phyloP scores from a whole-genome alignment of 106 monocot species.

The Ottelia alismoides region DNA sequence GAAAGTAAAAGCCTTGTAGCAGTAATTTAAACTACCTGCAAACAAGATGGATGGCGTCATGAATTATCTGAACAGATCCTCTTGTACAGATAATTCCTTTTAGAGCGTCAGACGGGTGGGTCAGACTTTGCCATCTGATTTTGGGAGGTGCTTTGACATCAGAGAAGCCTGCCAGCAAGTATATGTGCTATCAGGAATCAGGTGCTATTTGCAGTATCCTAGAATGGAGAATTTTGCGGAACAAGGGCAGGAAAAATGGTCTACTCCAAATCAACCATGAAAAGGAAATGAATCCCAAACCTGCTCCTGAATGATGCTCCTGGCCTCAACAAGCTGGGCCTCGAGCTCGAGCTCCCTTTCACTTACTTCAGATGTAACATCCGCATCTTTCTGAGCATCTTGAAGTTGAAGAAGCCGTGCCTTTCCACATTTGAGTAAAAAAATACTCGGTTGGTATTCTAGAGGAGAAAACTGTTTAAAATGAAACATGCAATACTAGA shows the following conservation, averaged over 20 bases:
- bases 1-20: no score
- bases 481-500: neutral
- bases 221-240: neutral
- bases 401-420: constrained; percentile 84
- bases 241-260: neutral
- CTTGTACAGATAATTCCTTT: neutral
- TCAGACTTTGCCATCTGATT: constrained; percentile 66
- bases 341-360: constrained; percentile 98
- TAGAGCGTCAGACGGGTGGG: constrained; percentile 1
- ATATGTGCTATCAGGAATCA: neutral
- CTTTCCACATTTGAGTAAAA: constrained; percentile 15
- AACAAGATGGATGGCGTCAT: no score
- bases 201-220: neutral
- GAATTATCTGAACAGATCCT: no score
- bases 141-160: constrained; percentile 71
- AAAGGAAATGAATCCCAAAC: no score
- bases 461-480: no score
- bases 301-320: constrained; percentile 99
- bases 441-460: no score
- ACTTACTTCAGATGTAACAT: constrained; percentile 84
- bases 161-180: constrained; percentile 65
- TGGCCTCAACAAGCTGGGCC: constrained; percentile 98
- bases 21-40: no score
- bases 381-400: constrained; percentile 95
- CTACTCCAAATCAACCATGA: neutral